A percentile compares a stretch with the other conserved stretches of the same genome.
Conservation (phyloP, 78 protist genomes). For the Dictyostelium capitatum region DNA sequence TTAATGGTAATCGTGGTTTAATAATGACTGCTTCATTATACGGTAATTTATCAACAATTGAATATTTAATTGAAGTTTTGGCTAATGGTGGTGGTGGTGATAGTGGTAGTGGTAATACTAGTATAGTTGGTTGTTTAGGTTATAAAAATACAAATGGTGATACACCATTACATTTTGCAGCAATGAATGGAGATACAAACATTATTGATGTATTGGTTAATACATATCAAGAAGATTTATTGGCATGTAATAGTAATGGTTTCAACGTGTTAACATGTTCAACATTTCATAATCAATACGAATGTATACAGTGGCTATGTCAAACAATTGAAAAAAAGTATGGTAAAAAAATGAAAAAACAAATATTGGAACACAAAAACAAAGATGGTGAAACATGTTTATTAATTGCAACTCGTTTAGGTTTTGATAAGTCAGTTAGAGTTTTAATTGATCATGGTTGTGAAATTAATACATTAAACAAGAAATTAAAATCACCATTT, state of each 20-base stretch:
- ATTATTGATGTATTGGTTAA: constrained; percentile 8
- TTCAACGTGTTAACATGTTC: constrained; percentile 71
- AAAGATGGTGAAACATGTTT: constrained; percentile 65
- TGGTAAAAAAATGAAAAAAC: constrained; percentile 3
- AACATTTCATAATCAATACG: constrained; percentile 44
- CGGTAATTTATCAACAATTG: constrained; percentile 31
- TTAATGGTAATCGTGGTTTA: constrained; percentile 12
- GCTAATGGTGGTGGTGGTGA: too few species aligned
- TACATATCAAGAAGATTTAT: constrained; percentile 30
- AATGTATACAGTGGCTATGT: background rate
- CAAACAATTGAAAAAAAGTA: constrained; percentile 9
- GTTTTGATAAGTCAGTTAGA: constrained; percentile 22
- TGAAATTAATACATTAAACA: constrained; percentile 43
- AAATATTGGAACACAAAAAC: constrained; percentile 32
- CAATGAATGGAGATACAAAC: constrained; percentile 62
- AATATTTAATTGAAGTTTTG: background rate
- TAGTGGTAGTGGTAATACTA: too few species aligned
- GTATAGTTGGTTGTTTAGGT: background rate
- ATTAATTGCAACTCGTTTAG: constrained; percentile 33
- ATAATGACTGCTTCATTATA: constrained; percentile 56
- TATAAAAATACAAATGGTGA: constrained; percentile 39
- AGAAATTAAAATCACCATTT: constrained; percentile 25
- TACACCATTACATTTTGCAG: constrained; percentile 40
- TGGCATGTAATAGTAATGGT: constrained; percentile 20
- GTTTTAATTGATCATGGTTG: constrained; percentile 18